Percentiles rank a stretch among this genome's conserved stretches.
Conservation (phyloP, 2,329 filamentous ascomycete genomes). For the Colletotrichum lini region DNA sequence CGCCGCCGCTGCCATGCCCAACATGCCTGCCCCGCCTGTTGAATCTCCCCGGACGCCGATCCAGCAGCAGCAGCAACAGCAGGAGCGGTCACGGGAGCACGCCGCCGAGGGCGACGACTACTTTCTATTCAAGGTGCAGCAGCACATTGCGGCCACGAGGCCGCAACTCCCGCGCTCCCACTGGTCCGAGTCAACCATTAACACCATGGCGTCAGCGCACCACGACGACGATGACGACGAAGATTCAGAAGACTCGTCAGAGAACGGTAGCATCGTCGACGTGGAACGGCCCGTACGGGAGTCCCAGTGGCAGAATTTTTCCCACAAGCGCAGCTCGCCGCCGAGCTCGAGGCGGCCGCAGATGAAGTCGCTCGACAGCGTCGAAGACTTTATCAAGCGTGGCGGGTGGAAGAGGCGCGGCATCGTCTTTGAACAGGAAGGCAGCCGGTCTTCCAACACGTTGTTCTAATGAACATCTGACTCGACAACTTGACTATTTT, state of each 20-base stretch:
- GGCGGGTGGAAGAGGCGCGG: constrained; percentile 61
- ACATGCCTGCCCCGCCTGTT: constrained; percentile 35
- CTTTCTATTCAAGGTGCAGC: constrained; percentile 44
- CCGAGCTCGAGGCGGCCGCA: constrained; percentile 50
- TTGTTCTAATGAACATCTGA: constrained; percentile 36
- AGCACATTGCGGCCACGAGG: constrained; percentile 33
- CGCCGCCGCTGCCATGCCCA: constrained; percentile 19
- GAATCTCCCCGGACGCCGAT: constrained; percentile 42
- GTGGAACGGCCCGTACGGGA: constrained; percentile 36
- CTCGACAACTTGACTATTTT: neutral
- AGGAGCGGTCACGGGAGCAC: constrained; percentile 24
- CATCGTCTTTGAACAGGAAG: constrained; percentile 57
- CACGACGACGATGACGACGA: constrained; percentile 43
- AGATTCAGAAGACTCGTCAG: constrained; percentile 22
- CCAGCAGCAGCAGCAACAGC: constrained; percentile 23
- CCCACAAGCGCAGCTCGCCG: constrained; percentile 48
- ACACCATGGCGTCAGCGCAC: constrained; percentile 25
- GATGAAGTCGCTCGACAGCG: constrained; percentile 52
- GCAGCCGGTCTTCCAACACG: constrained; percentile 43
- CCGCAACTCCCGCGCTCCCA: constrained; percentile 52
- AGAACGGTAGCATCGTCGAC: constrained; percentile 36
- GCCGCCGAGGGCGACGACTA: constrained; percentile 43
- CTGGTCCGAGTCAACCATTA: constrained; percentile 61
- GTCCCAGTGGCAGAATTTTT: constrained; percentile 50
- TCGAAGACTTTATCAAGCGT: constrained; percentile 60